A percentile compares a stretch with the other conserved stretches of the same genome.
Evolutionary conservation across 192 early-diverging fungal species (phyloP).

Genomic region (Podila verticillata): DNA sequence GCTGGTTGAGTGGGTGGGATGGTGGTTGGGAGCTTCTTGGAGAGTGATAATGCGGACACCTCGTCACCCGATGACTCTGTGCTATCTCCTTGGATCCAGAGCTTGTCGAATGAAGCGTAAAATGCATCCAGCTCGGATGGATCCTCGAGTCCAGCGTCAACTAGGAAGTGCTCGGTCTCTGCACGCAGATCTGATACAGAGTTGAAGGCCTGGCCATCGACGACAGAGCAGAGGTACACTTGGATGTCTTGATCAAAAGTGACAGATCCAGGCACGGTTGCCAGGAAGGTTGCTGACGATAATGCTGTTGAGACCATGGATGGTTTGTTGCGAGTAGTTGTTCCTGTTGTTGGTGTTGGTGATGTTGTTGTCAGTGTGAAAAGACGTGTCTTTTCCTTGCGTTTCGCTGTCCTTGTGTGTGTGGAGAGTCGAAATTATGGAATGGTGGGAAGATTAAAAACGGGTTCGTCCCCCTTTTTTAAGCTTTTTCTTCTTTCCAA

Average conservation of each 20-base stretch:
- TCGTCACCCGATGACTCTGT: neutral
- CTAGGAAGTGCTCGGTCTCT: conserved; percentile 71
- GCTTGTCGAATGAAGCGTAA: conserved; percentile 44
- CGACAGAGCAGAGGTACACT: conserved; percentile 38
- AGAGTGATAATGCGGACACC: neutral
- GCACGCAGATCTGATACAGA: conserved; percentile 61
- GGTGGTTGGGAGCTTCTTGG: neutral
- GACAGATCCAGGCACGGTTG: conserved; percentile 29
- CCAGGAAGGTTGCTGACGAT: conserved; percentile 25
- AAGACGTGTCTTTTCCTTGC: too few species aligned
- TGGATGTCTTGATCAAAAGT: conserved; percentile 39
- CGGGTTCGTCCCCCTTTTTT: too few species aligned
- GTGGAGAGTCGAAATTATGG: too few species aligned
- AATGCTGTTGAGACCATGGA: conserved; percentile 7
- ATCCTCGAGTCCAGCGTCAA: conserved; percentile 67
- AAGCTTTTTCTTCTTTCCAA: too few species aligned
- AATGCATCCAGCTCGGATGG: conserved; percentile 51
- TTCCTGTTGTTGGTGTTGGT: too few species aligned
- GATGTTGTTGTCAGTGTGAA: too few species aligned
- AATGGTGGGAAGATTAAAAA: too few species aligned
- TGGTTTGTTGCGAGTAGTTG: too few species aligned
- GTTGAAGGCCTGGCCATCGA: conserved; percentile 39
- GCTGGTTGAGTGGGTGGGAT: neutral
- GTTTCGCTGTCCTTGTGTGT: too few species aligned
- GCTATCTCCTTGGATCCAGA: neutral